Base-by-base conservation (phyloP, 768 basidiomycete genomes). In the Pisolithus microcarpus region DNA sequence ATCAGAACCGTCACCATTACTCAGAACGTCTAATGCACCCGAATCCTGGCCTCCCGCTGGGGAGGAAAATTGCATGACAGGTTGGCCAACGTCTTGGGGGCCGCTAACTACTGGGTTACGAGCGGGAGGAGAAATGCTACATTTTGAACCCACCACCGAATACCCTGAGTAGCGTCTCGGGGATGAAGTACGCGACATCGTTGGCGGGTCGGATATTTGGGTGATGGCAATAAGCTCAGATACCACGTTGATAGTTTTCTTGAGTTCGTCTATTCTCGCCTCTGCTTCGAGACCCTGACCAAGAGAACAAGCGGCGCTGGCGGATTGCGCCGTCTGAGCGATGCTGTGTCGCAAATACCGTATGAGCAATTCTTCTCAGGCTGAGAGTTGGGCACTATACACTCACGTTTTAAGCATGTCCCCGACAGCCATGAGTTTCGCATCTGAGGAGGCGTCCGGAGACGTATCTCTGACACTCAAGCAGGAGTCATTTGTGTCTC, bases 271-370 rank as follows among this genome's bases (percentile, higher is more conserved):
- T 49, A 83, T 75, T 58, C 76, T 77, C 26, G 63, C 71, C 38
- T 71, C 71, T 6, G 77, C 76, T 57, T 77, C 75, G 7, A 70
- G 53, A 46, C 72, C 72, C 55, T 78, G 74, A n/a, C 66, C 75
- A 15, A 64, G 54, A 26, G 68, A 69, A 54, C 77, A 82, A 31
- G 75, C 75, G 37, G 72, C 71, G 38, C 74, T 77, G 39, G 80
- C 82, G 40, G 78, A 77, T 48, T 75, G 72, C 37, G 82, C 81
- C 15, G 80, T 81, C 49, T 77, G 73, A 38, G 77, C 79, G 56
- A 85, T 82, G 63, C 83, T 84, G 59, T 38, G 55, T 49, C 54
- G 52, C 48, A 60, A 53, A 54, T 51, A 61, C 52, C 53, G 53
- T 50, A 34, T 55, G 39, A 61, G 61, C 36, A 52, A 21, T 23